A percentile compares a stretch with the other conserved stretches of the same genome.
These are phyloP conservation scores for Neurospora tetrasperma DNA, from an alignment of 495 filamentous ascomycete species.

Conservation along the genomic window DNA sequence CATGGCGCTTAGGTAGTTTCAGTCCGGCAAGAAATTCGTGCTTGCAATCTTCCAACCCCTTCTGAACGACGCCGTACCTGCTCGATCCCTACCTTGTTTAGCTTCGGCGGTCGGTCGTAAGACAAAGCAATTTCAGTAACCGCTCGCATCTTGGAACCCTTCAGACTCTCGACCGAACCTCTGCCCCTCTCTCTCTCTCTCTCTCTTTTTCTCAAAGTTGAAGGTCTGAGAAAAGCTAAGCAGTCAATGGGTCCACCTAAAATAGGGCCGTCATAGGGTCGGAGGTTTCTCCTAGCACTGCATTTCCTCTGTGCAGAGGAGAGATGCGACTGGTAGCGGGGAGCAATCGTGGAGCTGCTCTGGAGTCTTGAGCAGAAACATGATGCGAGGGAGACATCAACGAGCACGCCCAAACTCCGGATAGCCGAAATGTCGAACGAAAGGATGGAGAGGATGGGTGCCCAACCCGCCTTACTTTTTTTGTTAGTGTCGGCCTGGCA, in stretches of 20 bases:
- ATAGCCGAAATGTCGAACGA: not conserved
- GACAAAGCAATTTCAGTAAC: slow-evolving; percentile 24
- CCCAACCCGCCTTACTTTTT: not conserved
- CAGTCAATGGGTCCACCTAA: not conserved
- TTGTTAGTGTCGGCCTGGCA: not conserved
- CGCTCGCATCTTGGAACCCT: slow-evolving; percentile 12
- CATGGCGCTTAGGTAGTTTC: not conserved
- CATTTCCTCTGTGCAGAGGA: not conserved
- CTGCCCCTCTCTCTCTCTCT: not conserved
- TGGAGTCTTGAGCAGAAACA: not conserved
- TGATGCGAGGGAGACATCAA: not conserved
- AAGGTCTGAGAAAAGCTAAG: not conserved
- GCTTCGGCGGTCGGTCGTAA: slow-evolving; percentile 10
- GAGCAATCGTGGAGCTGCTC: not conserved
- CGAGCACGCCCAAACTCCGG: not conserved
- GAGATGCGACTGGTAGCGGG: not conserved
- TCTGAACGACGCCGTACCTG: slow-evolving; percentile 3
- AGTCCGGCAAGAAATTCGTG: not conserved
- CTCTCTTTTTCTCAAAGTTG: not conserved
- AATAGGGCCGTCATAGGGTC: slow-evolving; percentile 1
- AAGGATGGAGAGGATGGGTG: not conserved
- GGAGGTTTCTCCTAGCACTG: not conserved
- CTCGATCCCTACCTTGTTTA: slow-evolving; percentile 2
- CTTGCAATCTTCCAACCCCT: not conserved
- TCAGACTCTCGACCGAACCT: not conserved